Percentiles rank a stretch among this genome's conserved stretches.
These are phyloP conservation scores for Chaetomiaceae sp. DNA, from an alignment of 2,329 filamentous ascomycete genomes.

Conservation along the genomic window DNA sequence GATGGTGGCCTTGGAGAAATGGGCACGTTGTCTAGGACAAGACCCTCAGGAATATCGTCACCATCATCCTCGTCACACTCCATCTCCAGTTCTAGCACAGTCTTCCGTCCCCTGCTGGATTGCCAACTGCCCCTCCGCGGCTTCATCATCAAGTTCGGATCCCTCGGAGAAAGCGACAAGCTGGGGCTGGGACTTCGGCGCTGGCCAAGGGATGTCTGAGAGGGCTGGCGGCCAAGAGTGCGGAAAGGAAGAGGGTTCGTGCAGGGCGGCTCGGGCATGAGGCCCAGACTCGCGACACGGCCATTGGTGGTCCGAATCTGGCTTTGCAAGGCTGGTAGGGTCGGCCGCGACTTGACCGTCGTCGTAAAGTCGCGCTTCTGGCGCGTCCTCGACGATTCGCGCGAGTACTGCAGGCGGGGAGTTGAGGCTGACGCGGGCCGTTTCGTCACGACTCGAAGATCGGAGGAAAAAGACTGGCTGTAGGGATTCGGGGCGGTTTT, in stretches of 20 bases:
- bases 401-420: conserved; percentile 31
- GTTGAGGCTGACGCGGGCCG: conserved; percentile 23
- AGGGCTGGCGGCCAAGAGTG: conserved; percentile 37
- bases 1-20: conserved; percentile 66
- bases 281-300: conserved; percentile 44
- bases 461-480: conserved; percentile 43
- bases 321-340: conserved; percentile 43
- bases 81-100: conserved; percentile 64
- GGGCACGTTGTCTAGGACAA: conserved; percentile 76
- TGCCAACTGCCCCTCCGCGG: conserved; percentile 68
- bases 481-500: conserved; percentile 45
- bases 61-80: conserved; percentile 74
- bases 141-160: conserved; percentile 38
- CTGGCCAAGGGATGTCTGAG: conserved; percentile 40
- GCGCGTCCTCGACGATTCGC: conserved; percentile 32
- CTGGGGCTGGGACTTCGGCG: conserved; percentile 51
- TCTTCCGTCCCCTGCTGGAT: conserved; percentile 60
- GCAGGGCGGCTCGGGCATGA: conserved; percentile 32
- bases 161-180: conserved; percentile 42
- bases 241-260: conserved; percentile 31
- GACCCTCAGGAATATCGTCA: conserved; percentile 73
- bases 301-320: conserved; percentile 47
- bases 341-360: conserved; percentile 36
- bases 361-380: conserved; percentile 34
- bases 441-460: conserved; percentile 36